Percentiles rank a stretch among this genome's conserved stretches.
Conservation (phyloP, 2,329 filamentous ascomycete genomes). For the Neoscytalidium dimidiatum region DNA sequence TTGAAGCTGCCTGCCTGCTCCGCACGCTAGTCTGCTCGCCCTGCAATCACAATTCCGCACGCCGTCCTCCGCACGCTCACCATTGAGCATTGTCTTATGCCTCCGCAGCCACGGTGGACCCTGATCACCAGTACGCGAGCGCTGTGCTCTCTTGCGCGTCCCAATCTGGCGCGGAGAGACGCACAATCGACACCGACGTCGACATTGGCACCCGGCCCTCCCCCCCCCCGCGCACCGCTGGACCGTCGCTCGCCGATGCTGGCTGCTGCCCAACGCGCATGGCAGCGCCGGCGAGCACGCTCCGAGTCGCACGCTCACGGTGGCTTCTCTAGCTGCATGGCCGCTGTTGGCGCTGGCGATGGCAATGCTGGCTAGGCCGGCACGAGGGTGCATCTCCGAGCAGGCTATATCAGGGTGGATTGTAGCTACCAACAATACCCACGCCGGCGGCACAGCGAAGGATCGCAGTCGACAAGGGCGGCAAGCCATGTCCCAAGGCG, state of each 20-base stretch:
- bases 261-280: slow-evolving; percentile 7
- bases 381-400: slow-evolving; percentile 2
- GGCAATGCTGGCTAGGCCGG: slow-evolving; percentile 7
- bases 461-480: slow-evolving; percentile 6
- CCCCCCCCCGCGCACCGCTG: too few relatives aligned
- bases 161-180: not conserved
- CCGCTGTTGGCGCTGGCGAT: not conserved
- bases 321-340: slow-evolving; percentile 15
- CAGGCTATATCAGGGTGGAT: slow-evolving; percentile 10
- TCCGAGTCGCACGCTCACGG: slow-evolving; percentile 2
- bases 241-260: not conserved
- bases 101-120: slow-evolving; percentile 9
- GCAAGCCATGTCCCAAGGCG: slow-evolving; percentile 9
- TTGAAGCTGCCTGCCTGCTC: slow-evolving; percentile 9
- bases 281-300: not conserved
- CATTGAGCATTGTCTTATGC: slow-evolving; percentile 1
- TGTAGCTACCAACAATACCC: not conserved
- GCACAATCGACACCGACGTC: not conserved
- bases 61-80: not conserved
- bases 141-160: not conserved
- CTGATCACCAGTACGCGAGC: slow-evolving; percentile 10
- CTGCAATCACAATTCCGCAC: slow-evolving; percentile 12
- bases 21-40: slow-evolving; percentile 6
- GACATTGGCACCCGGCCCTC: too few relatives aligned
- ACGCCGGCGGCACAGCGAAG: slow-evolving; percentile 11